Percentiles rank a stretch among this genome's conserved stretches.
phyloP scores from a whole-genome alignment of 768 basidiomycete genomes.

The Phaeolepiota aurea region DNA sequence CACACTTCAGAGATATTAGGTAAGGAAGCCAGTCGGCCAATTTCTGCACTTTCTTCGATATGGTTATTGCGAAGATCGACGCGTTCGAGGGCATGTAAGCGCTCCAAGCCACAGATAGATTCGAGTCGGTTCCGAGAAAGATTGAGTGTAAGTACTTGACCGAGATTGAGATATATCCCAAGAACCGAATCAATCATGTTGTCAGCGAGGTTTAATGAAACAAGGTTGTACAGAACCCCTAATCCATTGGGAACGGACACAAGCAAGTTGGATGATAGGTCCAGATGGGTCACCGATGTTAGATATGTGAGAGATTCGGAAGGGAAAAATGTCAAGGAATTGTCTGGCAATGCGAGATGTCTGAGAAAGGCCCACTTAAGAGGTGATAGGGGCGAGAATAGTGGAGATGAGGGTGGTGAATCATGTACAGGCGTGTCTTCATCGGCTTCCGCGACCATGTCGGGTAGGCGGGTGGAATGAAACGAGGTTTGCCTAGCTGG shows the following conservation, averaged over 20 bases:
- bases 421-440: conserved; percentile 6
- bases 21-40: conserved; percentile 73
- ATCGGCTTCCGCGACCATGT: conserved; percentile 30
- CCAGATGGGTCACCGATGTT: conserved; percentile 71
- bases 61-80: conserved; percentile 78
- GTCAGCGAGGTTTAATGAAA: conserved; percentile 90
- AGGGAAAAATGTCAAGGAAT: conserved; percentile 76
- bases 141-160: conserved; percentile 71
- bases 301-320: conserved; percentile 56
- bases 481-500: conserved; percentile 35
- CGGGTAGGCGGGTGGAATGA: conserved; percentile 41
- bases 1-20: conserved; percentile 77
- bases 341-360: conserved; percentile 72
- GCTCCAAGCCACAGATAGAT: conserved; percentile 91
- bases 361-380: conserved; percentile 71
- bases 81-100: conserved; percentile 75
- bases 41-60: conserved; percentile 76
- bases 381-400: conserved; percentile 35
- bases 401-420: conserved; percentile 19
- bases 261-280: conserved; percentile 86
- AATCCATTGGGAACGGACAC: conserved; percentile 81
- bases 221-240: conserved; percentile 64
- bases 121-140: conserved; percentile 84
- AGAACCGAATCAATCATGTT: conserved; percentile 97
- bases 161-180: conserved; percentile 76